phyloP scores from a whole-genome alignment of 2,329 filamentous ascomycete species.

The Ciborinia camelliae region DNA sequence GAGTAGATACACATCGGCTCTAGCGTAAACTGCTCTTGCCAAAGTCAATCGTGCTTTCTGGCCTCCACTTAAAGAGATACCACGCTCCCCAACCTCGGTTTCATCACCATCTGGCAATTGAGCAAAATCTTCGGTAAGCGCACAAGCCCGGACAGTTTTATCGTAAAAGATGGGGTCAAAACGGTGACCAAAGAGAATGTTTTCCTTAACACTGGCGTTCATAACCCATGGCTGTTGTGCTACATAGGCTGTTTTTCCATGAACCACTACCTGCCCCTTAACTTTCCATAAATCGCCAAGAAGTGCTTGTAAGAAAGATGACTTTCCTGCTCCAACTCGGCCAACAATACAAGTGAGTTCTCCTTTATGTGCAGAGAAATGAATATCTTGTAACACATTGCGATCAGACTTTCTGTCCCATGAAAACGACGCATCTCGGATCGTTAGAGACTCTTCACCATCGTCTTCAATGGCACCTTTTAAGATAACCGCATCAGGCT shows the following conservation, averaged over 20 bases:
- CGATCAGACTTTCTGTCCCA: constrained; percentile 83
- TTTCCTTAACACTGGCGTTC: constrained; percentile 96
- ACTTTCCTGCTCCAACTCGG: constrained; percentile 92
- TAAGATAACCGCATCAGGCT: constrained; percentile 72
- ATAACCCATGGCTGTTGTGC: constrained; percentile 94
- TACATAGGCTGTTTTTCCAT: constrained; percentile 84
- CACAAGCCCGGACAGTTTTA: constrained; percentile 86
- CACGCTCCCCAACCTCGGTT: constrained; percentile 93
- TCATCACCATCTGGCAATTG: constrained; percentile 93
- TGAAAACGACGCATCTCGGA: constrained; percentile 84
- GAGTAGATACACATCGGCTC: constrained; percentile 92
- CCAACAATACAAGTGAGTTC: constrained; percentile 92
- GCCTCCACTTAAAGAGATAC: constrained; percentile 91
- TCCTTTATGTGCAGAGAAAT: constrained; percentile 86
- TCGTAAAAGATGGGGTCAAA: constrained; percentile 95
- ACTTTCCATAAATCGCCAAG: constrained; percentile 91
- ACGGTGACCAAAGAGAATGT: constrained; percentile 92
- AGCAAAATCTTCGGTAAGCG: constrained; percentile 83
- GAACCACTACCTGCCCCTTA: constrained; percentile 76
- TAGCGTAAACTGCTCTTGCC: constrained; percentile 90
- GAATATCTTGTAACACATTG: constrained; percentile 74
- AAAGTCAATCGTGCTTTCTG: constrained; percentile 93
- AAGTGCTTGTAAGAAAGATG: constrained; percentile 82
- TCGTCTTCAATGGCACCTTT: constrained; percentile 67
- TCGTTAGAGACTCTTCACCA: constrained; percentile 81